A percentile compares a stretch with the other conserved stretches of the same genome.
Evolutionary conservation across 768 basidiomycete species (phyloP).

Genomic region (Kwoniella shandongensis): DNA sequence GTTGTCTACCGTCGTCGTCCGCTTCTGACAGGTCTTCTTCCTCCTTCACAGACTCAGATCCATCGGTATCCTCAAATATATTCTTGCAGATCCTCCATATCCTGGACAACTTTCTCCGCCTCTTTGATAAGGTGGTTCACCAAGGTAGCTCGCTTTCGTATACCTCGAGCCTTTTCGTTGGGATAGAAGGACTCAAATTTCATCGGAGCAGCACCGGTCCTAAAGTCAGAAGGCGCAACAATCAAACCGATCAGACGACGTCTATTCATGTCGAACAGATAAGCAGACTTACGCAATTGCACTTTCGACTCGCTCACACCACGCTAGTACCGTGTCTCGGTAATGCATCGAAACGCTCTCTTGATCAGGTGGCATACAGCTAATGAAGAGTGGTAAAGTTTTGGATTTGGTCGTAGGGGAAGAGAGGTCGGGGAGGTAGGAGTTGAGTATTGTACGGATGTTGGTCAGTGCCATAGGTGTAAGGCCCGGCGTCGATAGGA

Average conservation of each 20-base stretch:
- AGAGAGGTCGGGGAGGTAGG: constrained; percentile 24
- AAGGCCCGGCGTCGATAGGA: constrained; percentile 10
- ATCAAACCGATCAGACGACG: too few relatives aligned
- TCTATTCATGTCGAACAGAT: too few relatives aligned
- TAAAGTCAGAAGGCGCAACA: background rate
- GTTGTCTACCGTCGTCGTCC: constrained; percentile 6
- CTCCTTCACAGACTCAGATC: constrained; percentile 2
- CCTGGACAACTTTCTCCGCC: constrained; percentile 6
- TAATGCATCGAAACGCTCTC: background rate
- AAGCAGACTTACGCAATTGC: background rate
- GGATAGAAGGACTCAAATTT: constrained; percentile 4
- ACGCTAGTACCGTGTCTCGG: constrained; percentile 4
- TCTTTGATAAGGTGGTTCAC: constrained; percentile 4
- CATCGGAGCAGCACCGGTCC: background rate
- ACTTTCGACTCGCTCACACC: constrained; percentile 13
- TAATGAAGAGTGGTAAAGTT: constrained; percentile 13
- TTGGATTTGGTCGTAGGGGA: background rate
- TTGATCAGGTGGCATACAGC: constrained; percentile 16
- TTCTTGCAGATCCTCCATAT: background rate
- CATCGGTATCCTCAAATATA: constrained; percentile 10
- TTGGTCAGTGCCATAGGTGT: background rate
- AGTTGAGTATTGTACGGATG: constrained; percentile 17
- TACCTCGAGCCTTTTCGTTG: constrained; percentile 1
- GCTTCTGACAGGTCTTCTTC: background rate
- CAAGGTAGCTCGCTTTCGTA: background rate